Evolutionary conservation across 768 basidiomycete species (phyloP), one percentile per base, ranked within the genome.

Genomic region (Paxillus ammoniavirescens): DNA sequence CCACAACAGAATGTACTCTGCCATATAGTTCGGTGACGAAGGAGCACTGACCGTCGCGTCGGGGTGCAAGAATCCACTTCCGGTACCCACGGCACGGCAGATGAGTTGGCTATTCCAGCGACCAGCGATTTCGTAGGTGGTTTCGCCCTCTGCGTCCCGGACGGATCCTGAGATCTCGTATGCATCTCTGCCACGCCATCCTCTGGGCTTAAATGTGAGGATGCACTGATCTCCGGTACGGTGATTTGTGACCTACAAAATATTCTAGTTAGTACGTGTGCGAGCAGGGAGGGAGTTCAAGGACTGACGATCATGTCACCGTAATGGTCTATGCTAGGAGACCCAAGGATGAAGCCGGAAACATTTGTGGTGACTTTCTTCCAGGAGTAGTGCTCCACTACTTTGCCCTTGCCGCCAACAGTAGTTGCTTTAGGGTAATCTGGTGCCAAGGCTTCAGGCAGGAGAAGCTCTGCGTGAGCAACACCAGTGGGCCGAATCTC

Each of bases 401-500:
- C 87, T 61, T 82, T 83, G 40, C 79, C 79, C 54, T 73, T 64
- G 13, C 74, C 65, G 10, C 60, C 57, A 42, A 66, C 66, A 1
- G 73, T 73, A n/a, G 71, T 73, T 1, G 80, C 80, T 61, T 75
- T 80, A 3, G 89, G 88, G 61, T 90, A 89, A 30, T 73, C 65
- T 0, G 81, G 80, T 0, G 73, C 88, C 71, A 80, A 79, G 10
- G 82, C 82, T 46, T 79, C 76, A 0, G 93, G 89, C 4, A 98
- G 69, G 15, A 89, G 72, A 8, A 98, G 75, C 42, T 96, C 89
- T 5, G 82, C 87, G 61, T 98, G 95, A 0, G 94, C 95, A 9
- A 93, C 78, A n/a, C 95, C 95, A 2, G 94, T 98, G 2, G 95
- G 95, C 23, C 92, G 75, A 61, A 98, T 97, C 75, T 98, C 95